Conservation (phyloP, 768 basidiomycete genomes). For the Kwoniella pini region DNA sequence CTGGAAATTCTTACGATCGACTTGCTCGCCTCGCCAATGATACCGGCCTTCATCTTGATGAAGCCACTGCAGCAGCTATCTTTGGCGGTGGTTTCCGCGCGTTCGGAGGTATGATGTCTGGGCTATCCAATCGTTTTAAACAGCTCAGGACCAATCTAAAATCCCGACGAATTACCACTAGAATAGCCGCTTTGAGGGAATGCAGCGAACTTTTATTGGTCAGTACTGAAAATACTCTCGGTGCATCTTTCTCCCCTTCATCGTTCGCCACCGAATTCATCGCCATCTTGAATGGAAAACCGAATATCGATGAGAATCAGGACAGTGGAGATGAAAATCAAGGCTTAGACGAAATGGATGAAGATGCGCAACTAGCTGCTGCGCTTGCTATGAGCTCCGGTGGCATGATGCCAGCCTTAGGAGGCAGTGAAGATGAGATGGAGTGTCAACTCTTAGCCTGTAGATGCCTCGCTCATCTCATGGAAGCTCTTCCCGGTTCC, state of each 20-base stretch:
- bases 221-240: slow-evolving; percentile 94
- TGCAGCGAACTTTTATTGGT: slow-evolving; percentile 91
- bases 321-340: slow-evolving; percentile 61
- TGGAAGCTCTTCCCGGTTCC: slow-evolving; percentile 97
- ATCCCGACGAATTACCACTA: slow-evolving; percentile 64
- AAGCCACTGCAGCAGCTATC: slow-evolving; percentile 52
- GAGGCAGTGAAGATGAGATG: slow-evolving; percentile 49
- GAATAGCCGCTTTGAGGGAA: slow-evolving; percentile 87
- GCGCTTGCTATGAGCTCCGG: slow-evolving; percentile 74
- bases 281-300: slow-evolving; percentile 70
- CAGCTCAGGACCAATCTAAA: slow-evolving; percentile 58
- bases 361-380: slow-evolving; percentile 85
- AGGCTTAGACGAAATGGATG: slow-evolving; percentile 57
- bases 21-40: slow-evolving; percentile 35
- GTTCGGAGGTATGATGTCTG: slow-evolving; percentile 66
- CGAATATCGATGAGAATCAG: slow-evolving; percentile 41
- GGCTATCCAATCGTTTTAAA: slow-evolving; percentile 82
- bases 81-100: slow-evolving; percentile 76
- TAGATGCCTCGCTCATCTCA: slow-evolving; percentile 92
- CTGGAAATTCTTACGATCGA: slow-evolving; percentile 47
- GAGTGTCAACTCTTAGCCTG: slow-evolving; percentile 96
- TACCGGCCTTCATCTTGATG: slow-evolving; percentile 40
- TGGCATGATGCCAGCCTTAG: slow-evolving; percentile 57
- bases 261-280: slow-evolving; percentile 89
- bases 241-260: slow-evolving; percentile 83